Conservation (phyloP, 2,329 filamentous ascomycete genomes). For the Aspergillus hortae region DNA sequence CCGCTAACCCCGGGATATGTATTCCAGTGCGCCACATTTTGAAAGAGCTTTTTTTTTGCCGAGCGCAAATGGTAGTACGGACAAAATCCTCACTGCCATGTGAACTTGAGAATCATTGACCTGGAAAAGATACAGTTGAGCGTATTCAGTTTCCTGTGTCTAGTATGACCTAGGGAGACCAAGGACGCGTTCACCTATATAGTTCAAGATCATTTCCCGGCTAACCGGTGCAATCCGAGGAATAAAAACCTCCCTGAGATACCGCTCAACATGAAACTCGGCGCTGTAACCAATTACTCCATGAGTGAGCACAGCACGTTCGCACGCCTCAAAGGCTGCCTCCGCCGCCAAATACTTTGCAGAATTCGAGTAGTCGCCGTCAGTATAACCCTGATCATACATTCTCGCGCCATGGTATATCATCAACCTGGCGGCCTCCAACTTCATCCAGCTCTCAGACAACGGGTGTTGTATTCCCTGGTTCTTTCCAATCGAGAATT, state of each 20-base stretch:
- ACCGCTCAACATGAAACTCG: slow-evolving; percentile 58
- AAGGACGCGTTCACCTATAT: slow-evolving; percentile 36
- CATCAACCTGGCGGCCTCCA: slow-evolving; percentile 55
- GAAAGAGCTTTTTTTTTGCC: too few species aligned
- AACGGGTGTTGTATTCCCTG: slow-evolving; percentile 56
- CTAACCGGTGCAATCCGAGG: slow-evolving; percentile 57
- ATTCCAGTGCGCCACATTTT: too few species aligned
- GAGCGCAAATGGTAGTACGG: too few species aligned
- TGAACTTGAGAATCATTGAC: too few species aligned
- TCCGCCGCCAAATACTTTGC: slow-evolving; percentile 59
- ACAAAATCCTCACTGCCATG: too few species aligned
- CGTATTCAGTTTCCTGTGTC: neutral
- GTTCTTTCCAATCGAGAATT: slow-evolving; percentile 55
- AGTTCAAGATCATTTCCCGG: slow-evolving; percentile 43
- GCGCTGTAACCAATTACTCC: slow-evolving; percentile 60
- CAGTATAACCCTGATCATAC: slow-evolving; percentile 51
- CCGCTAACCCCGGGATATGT: too few species aligned
- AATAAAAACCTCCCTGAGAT: slow-evolving; percentile 55
- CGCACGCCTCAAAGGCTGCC: slow-evolving; percentile 55
- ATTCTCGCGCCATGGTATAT: slow-evolving; percentile 56
- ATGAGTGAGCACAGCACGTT: slow-evolving; percentile 52
- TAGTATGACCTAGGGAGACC: slow-evolving; percentile 36
- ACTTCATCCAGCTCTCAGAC: slow-evolving; percentile 54
- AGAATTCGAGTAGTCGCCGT: slow-evolving; percentile 54
- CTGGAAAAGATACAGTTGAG: too few species aligned